Conservation (phyloP, 1,284 basidiomycete genomes). For the Inonotus obliquus region DNA sequence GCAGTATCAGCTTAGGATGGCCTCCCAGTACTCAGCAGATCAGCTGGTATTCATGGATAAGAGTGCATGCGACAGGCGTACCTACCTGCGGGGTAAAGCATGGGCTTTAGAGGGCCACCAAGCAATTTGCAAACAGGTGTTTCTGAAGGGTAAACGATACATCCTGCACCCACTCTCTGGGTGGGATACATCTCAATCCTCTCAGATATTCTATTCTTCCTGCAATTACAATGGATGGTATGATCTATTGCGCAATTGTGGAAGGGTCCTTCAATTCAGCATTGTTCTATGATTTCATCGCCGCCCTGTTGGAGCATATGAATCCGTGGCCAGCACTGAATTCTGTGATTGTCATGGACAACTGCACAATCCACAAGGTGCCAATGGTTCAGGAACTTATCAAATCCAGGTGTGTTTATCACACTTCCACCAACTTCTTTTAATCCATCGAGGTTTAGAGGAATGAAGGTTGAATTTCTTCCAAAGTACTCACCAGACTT, state of each 20-base stretch:
- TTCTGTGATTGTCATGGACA: constrained; percentile 33
- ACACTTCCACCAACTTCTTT: constrained; percentile 20
- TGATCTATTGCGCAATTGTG: constrained; percentile 21
- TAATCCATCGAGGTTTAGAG: constrained; percentile 20
- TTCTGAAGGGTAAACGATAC: too few relatives aligned
- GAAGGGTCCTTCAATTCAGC: constrained; percentile 26
- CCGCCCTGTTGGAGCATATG: constrained; percentile 29
- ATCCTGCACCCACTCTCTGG: too few relatives aligned
- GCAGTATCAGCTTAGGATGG: too few relatives aligned
- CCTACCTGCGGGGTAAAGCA: too few relatives aligned
- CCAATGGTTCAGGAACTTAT: not conserved
- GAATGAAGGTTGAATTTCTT: constrained; percentile 17
- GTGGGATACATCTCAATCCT: too few relatives aligned
- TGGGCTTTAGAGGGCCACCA: too few relatives aligned
- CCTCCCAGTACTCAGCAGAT: too few relatives aligned
- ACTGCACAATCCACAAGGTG: constrained; percentile 30
- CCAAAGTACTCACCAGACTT: constrained; percentile 22
- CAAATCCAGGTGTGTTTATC: not conserved
- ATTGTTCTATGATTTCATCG: constrained; percentile 27
- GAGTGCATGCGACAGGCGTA: too few relatives aligned
- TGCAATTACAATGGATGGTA: constrained; percentile 28
- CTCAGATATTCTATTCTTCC: constrained; percentile 31
- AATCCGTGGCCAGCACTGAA: constrained; percentile 21
- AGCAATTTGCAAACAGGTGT: too few relatives aligned
- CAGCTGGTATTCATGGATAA: too few relatives aligned